Evolutionary conservation across 176 grass and related monocot species (phyloP).

Genomic region (Bonia amplexicaulis): DNA sequence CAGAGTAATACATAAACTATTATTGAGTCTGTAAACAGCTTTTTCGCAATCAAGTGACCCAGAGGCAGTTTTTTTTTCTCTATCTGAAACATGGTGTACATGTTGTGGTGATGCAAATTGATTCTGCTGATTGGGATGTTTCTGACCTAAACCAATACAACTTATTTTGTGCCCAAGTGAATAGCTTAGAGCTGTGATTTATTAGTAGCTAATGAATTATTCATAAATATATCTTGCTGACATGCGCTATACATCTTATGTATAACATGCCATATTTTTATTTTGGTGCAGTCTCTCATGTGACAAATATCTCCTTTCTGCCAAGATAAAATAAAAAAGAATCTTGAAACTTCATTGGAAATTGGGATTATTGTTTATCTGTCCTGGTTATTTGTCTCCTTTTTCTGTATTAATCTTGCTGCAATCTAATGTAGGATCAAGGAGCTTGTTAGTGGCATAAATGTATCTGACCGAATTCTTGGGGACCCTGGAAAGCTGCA

Average conservation of each 20-base stretch:
- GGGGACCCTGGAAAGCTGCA: conserved; percentile 52
- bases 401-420: conserved; percentile 5
- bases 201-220: background rate
- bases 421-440: conserved; percentile 52
- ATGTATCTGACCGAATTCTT: conserved; percentile 18
- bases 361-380: background rate
- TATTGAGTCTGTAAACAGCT: background rate
- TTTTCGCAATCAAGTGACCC: background rate
- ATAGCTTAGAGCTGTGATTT: conserved; percentile 12
- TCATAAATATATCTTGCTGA: conserved; percentile 13
- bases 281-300: conserved; percentile 3
- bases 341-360: conserved; percentile 6
- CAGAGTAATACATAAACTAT: background rate
- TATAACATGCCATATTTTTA: background rate
- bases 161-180: conserved; percentile 3
- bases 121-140: background rate
- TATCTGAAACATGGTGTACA: background rate
- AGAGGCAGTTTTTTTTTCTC: conserved; percentile 5
- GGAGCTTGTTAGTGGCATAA: conserved; percentile 35
- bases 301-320: background rate
- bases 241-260: background rate
- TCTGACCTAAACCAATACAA: background rate
- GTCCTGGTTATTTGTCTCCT: background rate
- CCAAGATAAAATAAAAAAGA: background rate
- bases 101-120: conserved; percentile 16